Evolutionary conservation across 2,329 filamentous ascomycete genomes (phyloP).

Genomic region (Fusarium sp.): DNA sequence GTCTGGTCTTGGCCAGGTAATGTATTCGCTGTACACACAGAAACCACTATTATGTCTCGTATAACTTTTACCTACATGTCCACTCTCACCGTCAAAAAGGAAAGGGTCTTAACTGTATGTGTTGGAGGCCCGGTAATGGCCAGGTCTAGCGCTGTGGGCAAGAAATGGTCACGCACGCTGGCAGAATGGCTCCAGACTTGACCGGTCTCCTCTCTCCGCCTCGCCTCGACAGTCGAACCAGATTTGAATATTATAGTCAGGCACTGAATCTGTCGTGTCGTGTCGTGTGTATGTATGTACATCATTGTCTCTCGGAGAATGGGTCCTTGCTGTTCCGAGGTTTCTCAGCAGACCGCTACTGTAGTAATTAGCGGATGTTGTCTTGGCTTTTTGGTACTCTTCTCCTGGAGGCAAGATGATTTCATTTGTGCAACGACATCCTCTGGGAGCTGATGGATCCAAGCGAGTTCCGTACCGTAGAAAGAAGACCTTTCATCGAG

Average conservation of each 20-base stretch:
- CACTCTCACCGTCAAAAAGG: constrained; percentile 18
- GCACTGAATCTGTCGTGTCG: constrained; percentile 1
- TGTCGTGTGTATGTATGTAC: constrained; percentile 3
- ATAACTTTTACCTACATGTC: not conserved
- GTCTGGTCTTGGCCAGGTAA: not conserved
- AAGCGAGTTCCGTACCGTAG: constrained; percentile 8
- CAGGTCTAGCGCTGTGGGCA: constrained; percentile 36
- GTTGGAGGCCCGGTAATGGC: constrained; percentile 20
- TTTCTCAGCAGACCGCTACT: constrained; percentile 37
- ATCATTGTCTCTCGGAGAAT: constrained; percentile 25
- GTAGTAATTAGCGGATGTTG: constrained; percentile 9
- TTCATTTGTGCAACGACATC: constrained; percentile 15
- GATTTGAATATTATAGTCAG: constrained; percentile 5
- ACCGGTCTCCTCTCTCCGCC: constrained; percentile 29
- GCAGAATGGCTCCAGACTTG: constrained; percentile 20
- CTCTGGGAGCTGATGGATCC: constrained; percentile 12
- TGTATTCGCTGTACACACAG: constrained; percentile 15
- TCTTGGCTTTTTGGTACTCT: not conserved
- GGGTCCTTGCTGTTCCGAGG: constrained; percentile 29
- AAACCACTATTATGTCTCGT: constrained; percentile 1
- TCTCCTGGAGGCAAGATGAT: constrained; percentile 1
- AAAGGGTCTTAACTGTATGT: constrained; percentile 13
- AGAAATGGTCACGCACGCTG: constrained; percentile 35
- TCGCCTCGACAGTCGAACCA: constrained; percentile 18
- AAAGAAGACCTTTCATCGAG: constrained; percentile 7